Percentiles rank a stretch among this genome's conserved stretches.
Evolutionary conservation across 768 basidiomycete species (phyloP).

Genomic region (Lentinula lateritia): DNA sequence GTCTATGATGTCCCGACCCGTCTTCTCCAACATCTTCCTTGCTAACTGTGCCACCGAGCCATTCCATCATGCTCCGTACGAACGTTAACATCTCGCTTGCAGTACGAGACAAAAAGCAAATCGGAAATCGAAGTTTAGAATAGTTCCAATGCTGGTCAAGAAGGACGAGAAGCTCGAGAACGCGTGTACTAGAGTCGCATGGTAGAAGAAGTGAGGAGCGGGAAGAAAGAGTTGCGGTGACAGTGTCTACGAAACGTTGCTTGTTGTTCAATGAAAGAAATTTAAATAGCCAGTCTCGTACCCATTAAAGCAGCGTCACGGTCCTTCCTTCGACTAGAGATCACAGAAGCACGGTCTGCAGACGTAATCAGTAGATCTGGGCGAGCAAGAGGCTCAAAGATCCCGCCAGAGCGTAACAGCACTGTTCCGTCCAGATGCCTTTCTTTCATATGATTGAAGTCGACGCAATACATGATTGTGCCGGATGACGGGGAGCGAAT

Average conservation of each 20-base stretch:
- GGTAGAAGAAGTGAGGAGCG: conserved; percentile 84
- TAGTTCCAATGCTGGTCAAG: conserved; percentile 98
- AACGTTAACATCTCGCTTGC: conserved; percentile 92
- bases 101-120: conserved; percentile 89
- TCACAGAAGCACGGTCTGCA: conserved; percentile 77
- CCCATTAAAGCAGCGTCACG: conserved; percentile 87
- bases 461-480: conserved; percentile 91
- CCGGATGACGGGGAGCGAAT: conserved; percentile 96
- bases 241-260: conserved; percentile 54
- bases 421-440: conserved; percentile 94
- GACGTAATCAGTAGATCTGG: conserved; percentile 95
- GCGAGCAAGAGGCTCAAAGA: conserved; percentile 81
- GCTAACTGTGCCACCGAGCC: conserved; percentile 93
- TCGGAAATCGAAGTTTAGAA: conserved; percentile 76
- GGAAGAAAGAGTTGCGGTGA: conserved; percentile 79
- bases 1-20: conserved; percentile 47
- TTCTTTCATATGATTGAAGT: conserved; percentile 95
- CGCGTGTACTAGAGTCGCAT: conserved; percentile 89
- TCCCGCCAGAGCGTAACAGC: conserved; percentile 70
- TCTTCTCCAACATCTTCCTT: conserved; percentile 90
- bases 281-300: conserved; percentile 19
- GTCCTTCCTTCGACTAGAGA: conserved; percentile 84
- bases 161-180: conserved; percentile 91
- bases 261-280: not conserved
- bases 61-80: conserved; percentile 97